Evolutionary conservation across 108 stramenopile genomes (phyloP), one percentile per base, ranked within the genome.

Genomic region (Skeletonema marinoi): DNA sequence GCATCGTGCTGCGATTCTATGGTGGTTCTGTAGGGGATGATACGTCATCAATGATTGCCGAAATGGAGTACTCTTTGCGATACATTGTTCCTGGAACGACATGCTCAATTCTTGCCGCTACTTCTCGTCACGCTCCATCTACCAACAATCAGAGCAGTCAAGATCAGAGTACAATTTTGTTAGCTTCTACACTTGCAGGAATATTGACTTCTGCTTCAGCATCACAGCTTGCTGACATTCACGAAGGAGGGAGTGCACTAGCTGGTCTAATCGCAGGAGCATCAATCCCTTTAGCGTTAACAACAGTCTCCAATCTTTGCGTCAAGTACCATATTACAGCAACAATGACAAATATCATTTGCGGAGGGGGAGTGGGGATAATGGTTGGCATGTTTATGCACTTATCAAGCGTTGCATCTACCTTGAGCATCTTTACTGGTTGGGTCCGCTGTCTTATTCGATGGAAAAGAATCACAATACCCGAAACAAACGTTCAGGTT

Each of bases 271-370:
- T 89, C 12, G 74, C 88, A 31, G 90, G 90, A 36, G 77, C 69
- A 6, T 14, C 77, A 12, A 78, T 88, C 1, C 74, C 87, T 13
- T 14, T 35, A 12, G 59, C 51, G 39, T 54, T 60, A 59, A 59
- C 46, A 66, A 69, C 14, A 32, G 30, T 76, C 3, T 73, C 88
- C 9, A 74, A 77, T 56, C n/a, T 60, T 10, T 90, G 86, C 58
- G 72, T 84, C 60, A 61, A 65, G 7, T 71, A 66, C 33, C 70
- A 81, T 13, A 50, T 86, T 39, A 88, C 90, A 3, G 90, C 88
- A 16, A 91, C 90, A 17, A 89, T 89, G 88, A 89, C 88, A 16
- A 91, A 87, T 77, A 73, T 91, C 7, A 25, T 91, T 29, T 68
- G 74, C 8, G 83, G 77, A 12, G 90, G 88, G 8, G 80, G 85